A percentile compares a stretch with the other conserved stretches of the same genome.
Conservation (phyloP, 192 early-diverging fungal genomes). For the Borealophlyctis nickersoniae region DNA sequence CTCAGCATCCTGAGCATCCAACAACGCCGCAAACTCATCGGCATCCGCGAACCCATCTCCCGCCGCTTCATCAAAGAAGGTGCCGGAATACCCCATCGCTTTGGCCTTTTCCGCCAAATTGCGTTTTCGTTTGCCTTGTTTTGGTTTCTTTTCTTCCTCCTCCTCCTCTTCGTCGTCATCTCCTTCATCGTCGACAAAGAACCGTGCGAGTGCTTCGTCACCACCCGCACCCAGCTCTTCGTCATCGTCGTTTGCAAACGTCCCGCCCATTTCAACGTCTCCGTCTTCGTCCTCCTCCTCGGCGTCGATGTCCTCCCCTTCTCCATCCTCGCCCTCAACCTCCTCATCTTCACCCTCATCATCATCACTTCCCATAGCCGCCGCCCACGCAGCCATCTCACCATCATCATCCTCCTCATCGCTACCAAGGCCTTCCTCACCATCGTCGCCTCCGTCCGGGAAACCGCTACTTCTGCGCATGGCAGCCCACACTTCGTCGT, state of each 20-base stretch:
- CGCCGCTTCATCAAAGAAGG: slow-evolving; percentile 38
- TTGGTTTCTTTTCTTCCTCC: slow-evolving; percentile 43
- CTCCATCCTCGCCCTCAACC: slow-evolving; percentile 8
- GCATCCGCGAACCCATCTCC: slow-evolving; percentile 61
- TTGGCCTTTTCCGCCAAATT: slow-evolving; percentile 49
- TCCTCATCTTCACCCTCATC: slow-evolving; percentile 14
- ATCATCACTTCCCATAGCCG: slow-evolving; percentile 11
- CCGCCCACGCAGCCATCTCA: slow-evolving; percentile 26
- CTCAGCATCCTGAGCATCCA: slow-evolving; percentile 46
- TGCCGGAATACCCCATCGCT: slow-evolving; percentile 56
- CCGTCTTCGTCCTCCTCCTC: slow-evolving; percentile 27
- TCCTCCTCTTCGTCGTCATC: slow-evolving; percentile 35
- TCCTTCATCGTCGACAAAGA: slow-evolving; percentile 12
- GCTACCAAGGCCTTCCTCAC: slow-evolving; percentile 25
- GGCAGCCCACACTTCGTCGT: slow-evolving; percentile 87
- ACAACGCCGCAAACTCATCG: slow-evolving; percentile 55
- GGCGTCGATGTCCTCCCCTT: slow-evolving; percentile 31
- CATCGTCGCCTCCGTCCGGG: slow-evolving; percentile 12
- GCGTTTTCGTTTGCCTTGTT: slow-evolving; percentile 38
- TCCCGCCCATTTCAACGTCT: slow-evolving; percentile 22
- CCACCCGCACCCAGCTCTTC: not conserved
- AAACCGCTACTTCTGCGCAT: slow-evolving; percentile 64
- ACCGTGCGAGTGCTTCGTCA: slow-evolving; percentile 6
- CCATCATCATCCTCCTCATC: slow-evolving; percentile 21
- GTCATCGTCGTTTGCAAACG: slow-evolving; percentile 2